Percentiles rank a stretch among this genome's conserved stretches.
phyloP scores from a whole-genome alignment of 495 filamentous ascomycete species.

The Penicillium alfredii region DNA sequence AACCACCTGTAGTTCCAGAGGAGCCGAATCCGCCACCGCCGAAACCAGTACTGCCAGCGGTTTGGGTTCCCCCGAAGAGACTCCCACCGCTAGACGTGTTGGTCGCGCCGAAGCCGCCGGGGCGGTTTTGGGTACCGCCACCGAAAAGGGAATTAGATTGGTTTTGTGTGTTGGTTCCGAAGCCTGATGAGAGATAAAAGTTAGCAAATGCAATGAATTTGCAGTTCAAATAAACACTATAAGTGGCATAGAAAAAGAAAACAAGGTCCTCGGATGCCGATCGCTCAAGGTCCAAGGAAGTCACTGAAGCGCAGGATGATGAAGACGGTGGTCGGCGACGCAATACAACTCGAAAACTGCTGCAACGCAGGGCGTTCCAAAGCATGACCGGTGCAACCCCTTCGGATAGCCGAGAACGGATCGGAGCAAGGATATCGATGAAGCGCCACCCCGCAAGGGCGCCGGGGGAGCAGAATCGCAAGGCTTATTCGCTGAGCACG shows the following conservation, averaged over 20 bases:
- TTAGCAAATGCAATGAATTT: slow-evolving; percentile 12
- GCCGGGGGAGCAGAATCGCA: slow-evolving; percentile 26
- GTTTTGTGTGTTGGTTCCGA: slow-evolving; percentile 31
- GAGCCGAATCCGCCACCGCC: slow-evolving; percentile 20
- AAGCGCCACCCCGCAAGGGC: neutral
- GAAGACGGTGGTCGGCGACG: no score
- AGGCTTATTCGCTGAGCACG: slow-evolving; percentile 36
- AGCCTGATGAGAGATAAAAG: slow-evolving; percentile 24
- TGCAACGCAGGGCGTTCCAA: no score
- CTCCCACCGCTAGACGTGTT: slow-evolving; percentile 37
- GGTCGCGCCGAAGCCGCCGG: slow-evolving; percentile 44
- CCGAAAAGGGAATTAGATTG: slow-evolving; percentile 36
- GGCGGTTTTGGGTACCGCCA: slow-evolving; percentile 27
- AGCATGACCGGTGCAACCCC: no score
- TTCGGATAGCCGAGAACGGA: no score
- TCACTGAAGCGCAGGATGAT: neutral
- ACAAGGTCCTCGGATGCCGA: slow-evolving; percentile 14
- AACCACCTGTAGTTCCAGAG: slow-evolving; percentile 22
- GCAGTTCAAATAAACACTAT: slow-evolving; percentile 2
- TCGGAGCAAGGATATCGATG: no score
- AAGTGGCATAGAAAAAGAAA: slow-evolving; percentile 16
- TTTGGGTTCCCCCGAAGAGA: slow-evolving; percentile 42
- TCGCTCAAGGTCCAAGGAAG: slow-evolving; percentile 6
- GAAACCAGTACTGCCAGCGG: slow-evolving; percentile 42
- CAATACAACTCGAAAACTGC: no score